Percentiles rank a stretch among this genome's conserved stretches.
Conservation (phyloP, 768 basidiomycete genomes). For the Boletales sp. region DNA sequence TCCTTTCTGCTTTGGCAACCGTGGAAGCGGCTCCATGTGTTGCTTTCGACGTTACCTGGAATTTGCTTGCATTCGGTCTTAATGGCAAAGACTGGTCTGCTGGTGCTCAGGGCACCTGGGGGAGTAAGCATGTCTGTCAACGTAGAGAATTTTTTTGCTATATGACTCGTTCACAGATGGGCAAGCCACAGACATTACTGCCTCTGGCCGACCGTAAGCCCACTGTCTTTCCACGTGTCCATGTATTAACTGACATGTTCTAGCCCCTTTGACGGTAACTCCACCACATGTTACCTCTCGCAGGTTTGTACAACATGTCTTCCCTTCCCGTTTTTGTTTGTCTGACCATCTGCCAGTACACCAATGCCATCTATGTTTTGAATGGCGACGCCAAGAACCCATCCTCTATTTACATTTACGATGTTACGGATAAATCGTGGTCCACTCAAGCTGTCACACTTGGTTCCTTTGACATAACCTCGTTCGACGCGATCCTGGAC, state of each 20-base stretch:
- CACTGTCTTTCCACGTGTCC: neutral
- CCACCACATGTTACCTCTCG: constrained; percentile 70
- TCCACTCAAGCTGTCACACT: constrained; percentile 61
- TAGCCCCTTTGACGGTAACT: constrained; percentile 63
- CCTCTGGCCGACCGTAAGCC: constrained; percentile 73
- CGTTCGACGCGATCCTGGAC: constrained; percentile 76
- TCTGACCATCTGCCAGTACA: constrained; percentile 47
- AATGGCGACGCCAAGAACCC: constrained; percentile 72
- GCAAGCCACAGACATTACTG: constrained; percentile 62
- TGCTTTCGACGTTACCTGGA: constrained; percentile 76
- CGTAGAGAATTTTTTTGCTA: neutral
- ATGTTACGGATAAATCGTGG: constrained; percentile 72
- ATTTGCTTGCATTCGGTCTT: constrained; percentile 83
- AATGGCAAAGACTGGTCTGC: constrained; percentile 82
- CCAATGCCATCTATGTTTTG: constrained; percentile 82
- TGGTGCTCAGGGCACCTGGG: constrained; percentile 70
- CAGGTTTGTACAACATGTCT: constrained; percentile 39
- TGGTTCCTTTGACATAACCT: constrained; percentile 56
- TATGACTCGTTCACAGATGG: constrained; percentile 18
- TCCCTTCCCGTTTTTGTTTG: neutral
- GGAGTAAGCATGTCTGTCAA: constrained; percentile 34
- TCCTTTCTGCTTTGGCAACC: constrained; percentile 32
- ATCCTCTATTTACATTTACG: constrained; percentile 74
- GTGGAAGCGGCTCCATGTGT: constrained; percentile 57
- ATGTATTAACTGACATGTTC: constrained; percentile 1